These are phyloP conservation scores for Aspergillus biplanus DNA, from an alignment of 495 filamentous ascomycete species.

Conservation along the genomic window DNA sequence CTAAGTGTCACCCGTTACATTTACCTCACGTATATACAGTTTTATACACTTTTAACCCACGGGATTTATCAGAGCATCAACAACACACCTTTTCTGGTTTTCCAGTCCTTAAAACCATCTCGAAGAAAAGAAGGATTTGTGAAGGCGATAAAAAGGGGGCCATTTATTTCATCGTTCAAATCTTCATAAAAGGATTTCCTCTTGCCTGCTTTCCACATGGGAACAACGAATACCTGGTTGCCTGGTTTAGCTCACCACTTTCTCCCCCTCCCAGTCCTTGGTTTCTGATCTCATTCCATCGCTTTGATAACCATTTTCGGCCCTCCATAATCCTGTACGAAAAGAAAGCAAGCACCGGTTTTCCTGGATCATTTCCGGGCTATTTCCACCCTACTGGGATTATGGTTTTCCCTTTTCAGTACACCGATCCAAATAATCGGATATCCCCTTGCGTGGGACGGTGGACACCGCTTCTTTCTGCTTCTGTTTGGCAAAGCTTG, in stretches of 20 bases:
- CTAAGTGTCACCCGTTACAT: background rate
- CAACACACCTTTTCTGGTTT: background rate
- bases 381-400: background rate
- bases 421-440: conserved; percentile 7
- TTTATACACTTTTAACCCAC: too few relatives aligned
- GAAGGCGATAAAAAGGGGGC: too few relatives aligned
- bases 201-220: background rate
- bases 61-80: background rate
- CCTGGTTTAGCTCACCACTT: background rate
- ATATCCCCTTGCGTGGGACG: conserved; percentile 2
- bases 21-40: background rate
- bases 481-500: conserved; percentile 1
- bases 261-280: background rate
- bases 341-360: background rate
- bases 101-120: too few relatives aligned
- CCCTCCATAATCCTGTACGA: background rate
- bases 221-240: background rate
- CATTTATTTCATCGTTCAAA: too few relatives aligned
- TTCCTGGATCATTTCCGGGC: background rate
- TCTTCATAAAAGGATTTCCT: too few relatives aligned
- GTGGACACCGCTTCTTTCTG: conserved; percentile 9
- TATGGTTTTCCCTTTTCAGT: background rate
- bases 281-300: background rate
- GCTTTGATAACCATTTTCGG: conserved; percentile 7
- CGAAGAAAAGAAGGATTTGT: too few relatives aligned